Conservation (phyloP, 2,329 filamentous ascomycete species). For the Aspergillus niger region DNA sequence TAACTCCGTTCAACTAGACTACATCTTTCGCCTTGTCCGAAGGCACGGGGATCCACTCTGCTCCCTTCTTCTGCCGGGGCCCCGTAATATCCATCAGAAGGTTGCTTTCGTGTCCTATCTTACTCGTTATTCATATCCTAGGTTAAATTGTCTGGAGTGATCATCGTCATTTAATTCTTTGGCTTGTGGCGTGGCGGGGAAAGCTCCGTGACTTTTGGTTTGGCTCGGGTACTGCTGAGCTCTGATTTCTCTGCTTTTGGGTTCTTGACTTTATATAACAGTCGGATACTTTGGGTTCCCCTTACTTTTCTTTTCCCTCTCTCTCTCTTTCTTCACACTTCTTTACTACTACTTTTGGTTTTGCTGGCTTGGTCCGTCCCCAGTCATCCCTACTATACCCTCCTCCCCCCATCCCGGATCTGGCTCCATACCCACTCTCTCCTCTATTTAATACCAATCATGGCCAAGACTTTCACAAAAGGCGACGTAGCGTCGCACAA, state of each 20-base stretch:
- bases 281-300: not conserved
- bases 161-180: not conserved
- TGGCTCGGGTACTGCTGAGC: conserved; percentile 3
- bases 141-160: not conserved
- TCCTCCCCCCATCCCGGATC: no score
- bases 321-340: not conserved
- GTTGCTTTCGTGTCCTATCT: not conserved
- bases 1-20: not conserved
- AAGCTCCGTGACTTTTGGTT: conserved; percentile 10
- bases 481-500: conserved; percentile 90
- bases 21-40: not conserved
- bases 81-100: not conserved
- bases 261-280: no score
- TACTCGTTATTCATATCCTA: not conserved
- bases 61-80: not conserved
- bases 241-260: no score
- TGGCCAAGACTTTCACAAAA: conserved; percentile 85
- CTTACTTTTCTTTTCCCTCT: conserved; percentile 13
- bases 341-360: no score
- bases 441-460: conserved; percentile 48
- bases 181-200: not conserved
- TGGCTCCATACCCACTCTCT: not conserved
- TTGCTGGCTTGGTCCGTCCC: not conserved
- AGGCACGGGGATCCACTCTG: not conserved
- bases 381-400: not conserved